Percentiles rank a stretch among this genome's conserved stretches.
phyloP scores from a whole-genome alignment of 2,329 filamentous ascomycete species.

The Ophiocordyceps camponoti-floridani region DNA sequence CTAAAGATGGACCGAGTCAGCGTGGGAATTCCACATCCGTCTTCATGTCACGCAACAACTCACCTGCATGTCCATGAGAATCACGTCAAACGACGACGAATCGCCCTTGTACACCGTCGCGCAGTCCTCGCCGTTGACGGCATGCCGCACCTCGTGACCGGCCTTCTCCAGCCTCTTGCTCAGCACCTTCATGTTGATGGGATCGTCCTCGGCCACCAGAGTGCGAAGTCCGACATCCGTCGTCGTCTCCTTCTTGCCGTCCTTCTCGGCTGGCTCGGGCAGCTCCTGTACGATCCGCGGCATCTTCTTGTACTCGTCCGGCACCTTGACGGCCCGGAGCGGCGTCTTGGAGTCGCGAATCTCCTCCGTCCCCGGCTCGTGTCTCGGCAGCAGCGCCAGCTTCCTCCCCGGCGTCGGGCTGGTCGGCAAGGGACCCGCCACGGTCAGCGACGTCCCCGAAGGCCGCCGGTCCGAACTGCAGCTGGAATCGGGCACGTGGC shows the following conservation, averaged over 20 bases:
- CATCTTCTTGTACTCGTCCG: constrained; percentile 24
- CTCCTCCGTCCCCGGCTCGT: constrained; percentile 16
- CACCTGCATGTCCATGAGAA: constrained; percentile 90
- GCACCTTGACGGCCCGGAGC: constrained; percentile 27
- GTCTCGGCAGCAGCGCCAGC: background rate
- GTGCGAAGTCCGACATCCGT: constrained; percentile 31
- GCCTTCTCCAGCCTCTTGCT: constrained; percentile 63
- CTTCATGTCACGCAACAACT: constrained; percentile 8
- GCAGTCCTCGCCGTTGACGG: constrained; percentile 74
- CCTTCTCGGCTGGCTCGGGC: constrained; percentile 8
- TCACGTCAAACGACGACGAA: constrained; percentile 48
- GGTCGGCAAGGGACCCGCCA: too few relatives aligned
- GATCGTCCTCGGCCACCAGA: constrained; percentile 74
- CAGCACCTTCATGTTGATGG: constrained; percentile 69
- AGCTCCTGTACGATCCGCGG: constrained; percentile 22
- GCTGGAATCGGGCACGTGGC: constrained; percentile 3
- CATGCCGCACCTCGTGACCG: constrained; percentile 54
- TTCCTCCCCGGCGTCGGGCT: background rate
- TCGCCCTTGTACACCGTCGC: constrained; percentile 49
- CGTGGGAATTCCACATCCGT: too few relatives aligned
- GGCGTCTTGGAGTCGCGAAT: constrained; percentile 26
- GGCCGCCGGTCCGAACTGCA: constrained; percentile 3
- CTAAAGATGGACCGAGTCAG: constrained; percentile 21
- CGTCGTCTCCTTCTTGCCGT: constrained; percentile 6
- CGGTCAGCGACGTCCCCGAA: background rate